Evolutionary conservation across 495 filamentous ascomycete genomes (phyloP).

Genomic region (Hypoxylon cercidicola): DNA sequence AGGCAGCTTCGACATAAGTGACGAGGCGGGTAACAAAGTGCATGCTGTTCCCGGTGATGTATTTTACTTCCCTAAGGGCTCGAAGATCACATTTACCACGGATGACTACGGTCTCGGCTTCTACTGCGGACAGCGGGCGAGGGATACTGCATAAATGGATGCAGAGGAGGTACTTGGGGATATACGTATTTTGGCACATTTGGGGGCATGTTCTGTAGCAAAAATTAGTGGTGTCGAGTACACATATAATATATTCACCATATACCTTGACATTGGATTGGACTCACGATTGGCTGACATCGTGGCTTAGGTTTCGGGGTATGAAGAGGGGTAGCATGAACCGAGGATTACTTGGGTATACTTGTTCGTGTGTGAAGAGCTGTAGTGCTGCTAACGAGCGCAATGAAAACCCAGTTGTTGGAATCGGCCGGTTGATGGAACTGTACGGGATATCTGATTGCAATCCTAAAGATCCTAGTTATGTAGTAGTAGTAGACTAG

Average conservation of each 20-base stretch:
- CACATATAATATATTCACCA: neutral
- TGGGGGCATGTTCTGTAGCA: too few species aligned
- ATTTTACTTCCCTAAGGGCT: conserved; percentile 80
- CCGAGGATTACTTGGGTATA: too few species aligned
- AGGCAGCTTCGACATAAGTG: conserved; percentile 75
- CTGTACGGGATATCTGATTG: conserved; percentile 14
- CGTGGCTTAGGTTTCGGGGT: too few species aligned
- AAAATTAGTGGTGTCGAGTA: neutral
- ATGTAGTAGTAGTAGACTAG: neutral
- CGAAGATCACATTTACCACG: conserved; percentile 79
- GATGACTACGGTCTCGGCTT: conserved; percentile 77
- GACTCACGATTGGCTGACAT: too few species aligned
- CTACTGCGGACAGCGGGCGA: conserved; percentile 60
- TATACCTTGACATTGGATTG: neutral
- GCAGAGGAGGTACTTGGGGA: neutral
- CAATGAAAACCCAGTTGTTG: too few species aligned
- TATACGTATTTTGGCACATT: neutral
- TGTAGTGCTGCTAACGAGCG: too few species aligned
- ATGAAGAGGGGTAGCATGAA: too few species aligned
- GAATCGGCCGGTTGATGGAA: neutral
- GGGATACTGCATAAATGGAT: conserved; percentile 22
- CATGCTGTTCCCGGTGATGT: conserved; percentile 76
- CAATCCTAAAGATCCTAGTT: conserved; percentile 4
- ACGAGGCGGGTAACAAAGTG: conserved; percentile 76
- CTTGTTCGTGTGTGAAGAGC: too few species aligned